Conservation (phyloP, 2,329 filamentous ascomycete genomes). For the Paramyrothecium sp. region DNA sequence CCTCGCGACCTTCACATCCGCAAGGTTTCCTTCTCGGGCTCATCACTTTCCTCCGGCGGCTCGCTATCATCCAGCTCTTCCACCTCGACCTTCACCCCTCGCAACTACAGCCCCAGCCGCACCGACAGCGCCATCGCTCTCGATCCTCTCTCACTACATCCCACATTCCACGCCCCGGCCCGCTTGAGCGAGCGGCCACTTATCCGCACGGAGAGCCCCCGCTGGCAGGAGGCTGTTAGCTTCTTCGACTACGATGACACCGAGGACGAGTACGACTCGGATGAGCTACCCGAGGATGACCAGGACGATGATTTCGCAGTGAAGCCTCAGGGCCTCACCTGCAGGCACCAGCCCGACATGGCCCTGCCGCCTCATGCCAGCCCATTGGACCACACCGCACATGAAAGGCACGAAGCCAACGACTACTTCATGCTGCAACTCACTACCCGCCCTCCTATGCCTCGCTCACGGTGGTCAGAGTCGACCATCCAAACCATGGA, state of each 20-base stretch:
- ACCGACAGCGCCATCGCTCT: conserved; percentile 22
- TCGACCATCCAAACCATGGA: conserved; percentile 34
- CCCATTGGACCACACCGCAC: conserved; percentile 18
- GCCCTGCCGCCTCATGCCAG: conserved; percentile 26
- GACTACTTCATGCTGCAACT: conserved; percentile 33
- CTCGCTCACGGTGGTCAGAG: conserved; percentile 40
- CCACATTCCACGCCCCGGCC: conserved; percentile 33
- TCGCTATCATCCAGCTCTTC: conserved; percentile 31
- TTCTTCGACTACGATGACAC: conserved; percentile 25
- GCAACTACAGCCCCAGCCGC: conserved; percentile 18
- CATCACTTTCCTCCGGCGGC: conserved; percentile 34
- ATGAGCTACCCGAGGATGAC: conserved; percentile 18
- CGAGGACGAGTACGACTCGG: conserved; percentile 18
- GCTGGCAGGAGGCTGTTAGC: conserved; percentile 17
- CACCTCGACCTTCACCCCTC: conserved; percentile 13
- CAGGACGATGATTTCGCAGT: conserved; percentile 43
- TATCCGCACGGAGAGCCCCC: conserved; percentile 14
- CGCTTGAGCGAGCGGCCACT: conserved; percentile 34
- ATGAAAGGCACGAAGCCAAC: conserved; percentile 20
- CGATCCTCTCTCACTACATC: conserved; percentile 32
- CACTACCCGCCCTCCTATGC: conserved; percentile 26
- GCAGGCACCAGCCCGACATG: conserved; percentile 17
- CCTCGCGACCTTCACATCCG: conserved; percentile 37
- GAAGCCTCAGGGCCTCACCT: conserved; percentile 19
- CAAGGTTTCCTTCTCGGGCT: conserved; percentile 39